A percentile compares a stretch with the other conserved stretches of the same genome.
These are phyloP conservation scores for Coelastrella sp. DNA, from an alignment of 139 green algal species.

Conservation along the genomic window DNA sequence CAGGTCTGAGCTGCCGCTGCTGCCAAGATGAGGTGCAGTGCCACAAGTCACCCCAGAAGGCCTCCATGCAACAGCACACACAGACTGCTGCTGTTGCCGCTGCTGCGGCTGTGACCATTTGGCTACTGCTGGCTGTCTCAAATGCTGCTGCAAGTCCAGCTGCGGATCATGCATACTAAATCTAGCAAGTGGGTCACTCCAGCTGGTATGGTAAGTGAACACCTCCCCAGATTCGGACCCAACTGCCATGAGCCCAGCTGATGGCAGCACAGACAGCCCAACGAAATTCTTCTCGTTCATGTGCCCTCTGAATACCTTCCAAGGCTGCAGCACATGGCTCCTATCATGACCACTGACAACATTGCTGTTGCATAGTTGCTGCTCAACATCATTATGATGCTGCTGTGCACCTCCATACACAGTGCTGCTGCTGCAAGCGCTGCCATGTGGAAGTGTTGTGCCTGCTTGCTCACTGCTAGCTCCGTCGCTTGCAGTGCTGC, in stretches of 20 bases:
- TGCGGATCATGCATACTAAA: not conserved
- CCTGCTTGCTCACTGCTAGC: not conserved
- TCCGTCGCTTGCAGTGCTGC: not conserved
- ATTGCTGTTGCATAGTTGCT: not conserved
- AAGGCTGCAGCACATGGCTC: not conserved
- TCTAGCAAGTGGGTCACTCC: constrained; percentile 47
- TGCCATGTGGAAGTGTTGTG: not conserved
- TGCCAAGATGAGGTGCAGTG: not conserved
- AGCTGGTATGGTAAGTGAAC: constrained; percentile 59
- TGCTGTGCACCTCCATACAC: not conserved
- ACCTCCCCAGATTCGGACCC: constrained; percentile 78
- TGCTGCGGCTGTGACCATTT: not conserved
- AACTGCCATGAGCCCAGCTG: constrained; percentile 84
- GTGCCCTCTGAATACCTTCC: constrained; percentile 81
- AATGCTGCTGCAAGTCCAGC: constrained; percentile 2
- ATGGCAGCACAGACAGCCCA: constrained; percentile 76
- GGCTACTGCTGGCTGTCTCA: not conserved
- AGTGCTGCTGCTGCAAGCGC: not conserved
- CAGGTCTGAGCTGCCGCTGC: constrained; percentile 18
- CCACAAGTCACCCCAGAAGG: not conserved
- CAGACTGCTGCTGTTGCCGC: constrained; percentile 28
- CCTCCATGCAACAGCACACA: constrained; percentile 56
- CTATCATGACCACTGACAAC: not conserved
- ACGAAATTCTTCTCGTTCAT: constrained; percentile 97
- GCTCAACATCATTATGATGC: not conserved